These are phyloP conservation scores for Athelia psychrophila DNA, from an alignment of 1,284 basidiomycete genomes.

Conservation along the genomic window DNA sequence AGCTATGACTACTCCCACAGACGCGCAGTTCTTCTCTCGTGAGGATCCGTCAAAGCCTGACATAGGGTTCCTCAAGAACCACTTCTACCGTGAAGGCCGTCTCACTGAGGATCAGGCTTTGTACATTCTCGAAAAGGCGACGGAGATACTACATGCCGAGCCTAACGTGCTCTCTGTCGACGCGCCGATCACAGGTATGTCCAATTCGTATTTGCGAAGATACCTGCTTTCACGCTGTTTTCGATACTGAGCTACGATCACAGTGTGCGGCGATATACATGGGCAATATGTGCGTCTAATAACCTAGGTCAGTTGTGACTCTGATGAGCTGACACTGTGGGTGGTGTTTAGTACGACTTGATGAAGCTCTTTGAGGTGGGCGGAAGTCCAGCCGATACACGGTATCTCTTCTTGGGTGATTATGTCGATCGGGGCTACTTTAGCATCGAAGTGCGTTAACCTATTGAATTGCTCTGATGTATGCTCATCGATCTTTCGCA, in stretches of 20 bases:
- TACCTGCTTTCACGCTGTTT: not conserved
- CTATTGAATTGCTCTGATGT: constrained; percentile 1
- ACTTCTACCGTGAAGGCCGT: constrained; percentile 96
- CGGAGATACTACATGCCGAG: constrained; percentile 75
- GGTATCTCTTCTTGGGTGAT: constrained; percentile 93
- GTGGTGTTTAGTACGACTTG: constrained; percentile 70
- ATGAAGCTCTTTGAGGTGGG: constrained; percentile 97
- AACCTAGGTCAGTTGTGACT: constrained; percentile 1
- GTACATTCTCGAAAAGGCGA: constrained; percentile 81
- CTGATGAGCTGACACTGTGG: constrained; percentile 14
- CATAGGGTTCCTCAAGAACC: constrained; percentile 96
- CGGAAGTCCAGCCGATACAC: constrained; percentile 89
- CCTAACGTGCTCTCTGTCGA: constrained; percentile 88
- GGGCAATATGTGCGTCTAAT: constrained; percentile 82
- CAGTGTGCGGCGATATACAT: constrained; percentile 92
- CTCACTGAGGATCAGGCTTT: constrained; percentile 89
- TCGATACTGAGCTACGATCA: constrained; percentile 1
- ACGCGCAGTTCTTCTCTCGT: constrained; percentile 90
- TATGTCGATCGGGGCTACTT: constrained; percentile 96
- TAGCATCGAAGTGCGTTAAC: constrained; percentile 70
- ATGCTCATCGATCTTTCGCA: constrained; percentile 29
- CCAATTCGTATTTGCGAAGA: not conserved
- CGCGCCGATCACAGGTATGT: constrained; percentile 88
- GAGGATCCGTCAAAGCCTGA: constrained; percentile 89
- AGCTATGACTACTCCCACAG: constrained; percentile 89